These are phyloP conservation scores for Colletotrichum nymphaeae DNA, from an alignment of 2,329 filamentous ascomycete species.

Conservation along the genomic window DNA sequence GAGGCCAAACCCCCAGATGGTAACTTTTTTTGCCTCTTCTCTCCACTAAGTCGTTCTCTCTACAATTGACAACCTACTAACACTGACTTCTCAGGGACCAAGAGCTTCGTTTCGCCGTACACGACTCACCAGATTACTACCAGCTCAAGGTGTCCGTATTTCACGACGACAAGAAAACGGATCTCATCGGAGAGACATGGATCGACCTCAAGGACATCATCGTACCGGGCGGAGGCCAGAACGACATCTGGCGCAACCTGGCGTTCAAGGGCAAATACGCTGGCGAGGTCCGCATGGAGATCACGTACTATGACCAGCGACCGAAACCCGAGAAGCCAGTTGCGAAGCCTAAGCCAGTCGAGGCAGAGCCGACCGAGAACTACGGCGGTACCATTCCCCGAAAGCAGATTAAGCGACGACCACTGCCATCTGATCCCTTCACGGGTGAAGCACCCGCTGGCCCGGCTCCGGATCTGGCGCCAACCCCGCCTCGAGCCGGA, in stretches of 20 bases:
- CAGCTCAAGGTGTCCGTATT: conserved; percentile 96
- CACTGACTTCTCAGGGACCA: conserved; percentile 78
- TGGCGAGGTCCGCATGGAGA: conserved; percentile 92
- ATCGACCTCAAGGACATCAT: conserved; percentile 86
- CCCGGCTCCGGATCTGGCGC: conserved; percentile 54
- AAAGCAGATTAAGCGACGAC: conserved; percentile 81
- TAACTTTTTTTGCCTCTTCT: conserved; percentile 52
- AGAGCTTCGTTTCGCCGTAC: conserved; percentile 94
- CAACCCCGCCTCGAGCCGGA: conserved; percentile 57
- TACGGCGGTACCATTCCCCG: conserved; percentile 59
- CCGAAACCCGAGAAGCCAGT: conserved; percentile 80
- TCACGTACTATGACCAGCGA: conserved; percentile 94
- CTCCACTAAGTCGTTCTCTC: not conserved
- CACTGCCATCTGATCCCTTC: conserved; percentile 83
- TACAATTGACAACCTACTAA: conserved; percentile 1
- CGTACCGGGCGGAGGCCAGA: conserved; percentile 89
- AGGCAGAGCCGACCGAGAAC: conserved; percentile 13
- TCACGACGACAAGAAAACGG: conserved; percentile 98
- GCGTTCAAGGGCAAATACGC: conserved; percentile 94
- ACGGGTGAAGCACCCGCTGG: conserved; percentile 59
- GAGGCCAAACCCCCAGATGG: conserved; percentile 96
- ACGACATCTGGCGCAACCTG: conserved; percentile 90
- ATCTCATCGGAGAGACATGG: conserved; percentile 95
- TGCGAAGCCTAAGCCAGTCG: conserved; percentile 62
- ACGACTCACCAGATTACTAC: conserved; percentile 96